Conservation (phyloP, 306 rosid species). For the Gleditsia sinensis region DNA sequence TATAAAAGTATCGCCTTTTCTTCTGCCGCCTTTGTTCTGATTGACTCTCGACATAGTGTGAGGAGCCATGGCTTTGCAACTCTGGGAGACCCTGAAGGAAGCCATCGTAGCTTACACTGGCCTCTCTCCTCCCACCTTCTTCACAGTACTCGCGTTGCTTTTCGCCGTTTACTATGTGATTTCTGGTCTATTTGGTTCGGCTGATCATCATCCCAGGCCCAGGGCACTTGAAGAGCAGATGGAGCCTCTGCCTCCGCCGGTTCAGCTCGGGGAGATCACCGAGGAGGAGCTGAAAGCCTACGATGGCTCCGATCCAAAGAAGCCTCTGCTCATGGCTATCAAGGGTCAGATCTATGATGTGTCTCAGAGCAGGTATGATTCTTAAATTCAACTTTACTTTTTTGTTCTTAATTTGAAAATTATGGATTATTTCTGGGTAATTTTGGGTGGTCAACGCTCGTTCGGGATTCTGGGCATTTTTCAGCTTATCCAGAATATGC, state of each 20-base stretch:
- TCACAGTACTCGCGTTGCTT: slow-evolving; percentile 64
- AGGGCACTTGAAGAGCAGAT: slow-evolving; percentile 42
- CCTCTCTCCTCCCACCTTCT: slow-evolving; percentile 81
- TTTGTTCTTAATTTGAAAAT: not conserved
- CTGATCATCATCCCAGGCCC: slow-evolving; percentile 29
- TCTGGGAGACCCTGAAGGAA: slow-evolving; percentile 86
- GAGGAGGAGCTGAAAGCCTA: slow-evolving; percentile 72
- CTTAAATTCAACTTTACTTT: not conserved
- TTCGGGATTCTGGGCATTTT: slow-evolving; percentile 22
- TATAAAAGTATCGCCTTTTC: too few relatives aligned
- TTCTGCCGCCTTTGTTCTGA: too few relatives aligned
- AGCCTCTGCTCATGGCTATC: slow-evolving; percentile 94
- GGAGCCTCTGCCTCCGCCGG: slow-evolving; percentile 80
- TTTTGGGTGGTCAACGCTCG: slow-evolving; percentile 18
- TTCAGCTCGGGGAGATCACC: slow-evolving; percentile 85
- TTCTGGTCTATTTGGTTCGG: slow-evolving; percentile 64
- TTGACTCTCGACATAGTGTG: too few relatives aligned
- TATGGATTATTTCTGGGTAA: not conserved
- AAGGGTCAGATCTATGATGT: slow-evolving; percentile 99
- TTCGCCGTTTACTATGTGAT: slow-evolving; percentile 63
- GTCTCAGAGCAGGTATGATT: slow-evolving; percentile 77
- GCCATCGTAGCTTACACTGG: slow-evolving; percentile 82
- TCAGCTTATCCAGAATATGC: not conserved
- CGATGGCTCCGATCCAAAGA: slow-evolving; percentile 70
- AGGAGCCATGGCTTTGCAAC: slow-evolving; percentile 67